Base-by-base conservation (phyloP, 345 rosid species). In the Eucalyptus cloeziana region DNA sequence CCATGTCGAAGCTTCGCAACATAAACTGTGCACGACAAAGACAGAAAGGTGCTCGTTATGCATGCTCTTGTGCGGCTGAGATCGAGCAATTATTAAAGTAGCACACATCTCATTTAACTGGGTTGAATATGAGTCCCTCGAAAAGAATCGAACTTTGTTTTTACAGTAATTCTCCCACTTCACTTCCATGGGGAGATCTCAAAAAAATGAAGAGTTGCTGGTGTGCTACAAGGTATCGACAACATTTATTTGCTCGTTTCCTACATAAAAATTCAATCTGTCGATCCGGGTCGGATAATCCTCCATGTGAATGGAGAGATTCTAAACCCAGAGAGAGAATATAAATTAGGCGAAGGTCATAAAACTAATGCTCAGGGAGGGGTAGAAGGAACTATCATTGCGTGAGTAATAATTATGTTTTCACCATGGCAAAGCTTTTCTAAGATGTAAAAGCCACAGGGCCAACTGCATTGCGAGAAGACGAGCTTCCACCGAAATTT, bases 381-480 rank as follows among this genome's bases (percentile, higher is more conserved):
- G 30, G 43, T 54, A 11, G 43, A 89, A 49, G 31, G 17, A 76
- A 50, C 86, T 37, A 86, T 30, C 21, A 14, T 67, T 30, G 17
- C 16, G 1, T 0, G 62, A 27, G 22, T 56, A 49, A 5, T 40
- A 40, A 52, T 58, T 64, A 67, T 33, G 64, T 67, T 52, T 86
- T 91, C 88, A 92, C 88, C 93, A 91, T 37, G 93, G 30, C 89
- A 95, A 92, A 80, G 96, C 91, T 92, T 89, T 96, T 89, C 97
- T 94, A 30, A 94, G 62, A 89, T 92, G 95, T 83, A 97, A 92
- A 49, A 98, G 86, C 95, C 98, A 95, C 87, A 96, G 88, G 13
- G 94, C 94, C 17, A 96, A 87, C 88, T 94, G 96, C 95, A 96
- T 94, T 6, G 87, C 94, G 86, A 95, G 91, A 44, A 97, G 97